Evolutionary conservation across 495 filamentous ascomycete species (phyloP).

Genomic region (Antarctomyces pellizariae): DNA sequence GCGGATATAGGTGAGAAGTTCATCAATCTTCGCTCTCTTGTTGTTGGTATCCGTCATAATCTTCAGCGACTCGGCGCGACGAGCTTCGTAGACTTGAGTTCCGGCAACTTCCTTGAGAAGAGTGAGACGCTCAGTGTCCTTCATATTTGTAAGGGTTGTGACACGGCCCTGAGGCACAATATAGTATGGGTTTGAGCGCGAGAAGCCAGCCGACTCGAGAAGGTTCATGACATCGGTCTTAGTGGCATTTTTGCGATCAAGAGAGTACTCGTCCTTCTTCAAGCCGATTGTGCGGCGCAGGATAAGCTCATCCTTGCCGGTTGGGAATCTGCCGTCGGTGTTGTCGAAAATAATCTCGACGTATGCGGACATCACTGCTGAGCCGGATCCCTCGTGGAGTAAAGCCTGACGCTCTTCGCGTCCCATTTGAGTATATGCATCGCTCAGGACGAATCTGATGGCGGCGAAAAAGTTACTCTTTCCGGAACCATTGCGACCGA

Average conservation of each 20-base stretch:
- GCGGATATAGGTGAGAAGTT: conserved; percentile 72
- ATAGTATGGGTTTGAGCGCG: conserved; percentile 94
- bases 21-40: conserved; percentile 85
- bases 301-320: conserved; percentile 71
- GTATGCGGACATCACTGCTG: conserved; percentile 95
- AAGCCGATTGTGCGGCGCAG: conserved; percentile 83
- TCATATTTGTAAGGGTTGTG: conserved; percentile 94
- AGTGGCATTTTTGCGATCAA: conserved; percentile 88
- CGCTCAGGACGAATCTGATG: conserved; percentile 93
- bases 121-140: conserved; percentile 69
- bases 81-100: conserved; percentile 87
- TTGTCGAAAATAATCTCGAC: conserved; percentile 99
- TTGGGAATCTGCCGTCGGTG: conserved; percentile 84
- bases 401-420: conserved; percentile 90
- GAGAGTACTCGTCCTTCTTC: conserved; percentile 96
- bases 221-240: conserved; percentile 90
- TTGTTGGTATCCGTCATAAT: conserved; percentile 95
- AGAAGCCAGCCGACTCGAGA: conserved; percentile 89
- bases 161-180: conserved; percentile 96
- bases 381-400: conserved; percentile 88
- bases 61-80: conserved; percentile 70
- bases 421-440: conserved; percentile 91
- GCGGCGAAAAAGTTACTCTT: conserved; percentile 99
- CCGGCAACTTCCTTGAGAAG: conserved; percentile 93
- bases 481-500: conserved; percentile 94